Evolutionary conservation across 1,284 basidiomycete species (phyloP), one percentile per base, ranked within the genome.

Genomic region (Pseudomicrostroma phylloplanum): DNA sequence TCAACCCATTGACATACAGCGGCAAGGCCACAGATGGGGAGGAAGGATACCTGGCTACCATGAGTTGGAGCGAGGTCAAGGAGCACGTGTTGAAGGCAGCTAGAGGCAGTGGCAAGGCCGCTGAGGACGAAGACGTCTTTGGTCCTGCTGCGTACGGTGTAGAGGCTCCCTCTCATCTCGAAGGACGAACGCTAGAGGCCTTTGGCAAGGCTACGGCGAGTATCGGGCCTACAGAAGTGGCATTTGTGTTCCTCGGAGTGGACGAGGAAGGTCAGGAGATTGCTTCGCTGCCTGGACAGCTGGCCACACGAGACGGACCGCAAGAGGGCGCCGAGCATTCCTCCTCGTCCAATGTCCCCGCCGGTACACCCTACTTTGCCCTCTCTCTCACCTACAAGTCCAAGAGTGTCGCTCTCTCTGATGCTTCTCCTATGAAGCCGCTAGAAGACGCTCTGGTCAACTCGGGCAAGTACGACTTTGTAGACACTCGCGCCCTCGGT

Each of bases 21-120:
- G 58, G 58, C 21, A 66, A 62, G 46, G 69, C 64, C 17, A 26
- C 61, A 12, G 40, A 71, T 1, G 30, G 30, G 9, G 30, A 36
- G 9, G 30, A 36, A 36, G 67, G 73, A 2, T 30, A 56, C 21
- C 63, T 81, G 25, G 75, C 71, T 12, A 69, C 65, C 0, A 55
- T 81, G 19, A 57, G 49, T 11, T 81, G 78, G 77, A 60, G 71
- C 0, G 66, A 79, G 23, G 75, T 81, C 1, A 65, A 69, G 56
- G 55, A 58, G 21, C 64, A 68, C 15, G 63, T 78, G 4, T 53
- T 67, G 21, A 59, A 54, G 15, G 51, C 25, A 6, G 51, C 21
- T 15, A 17, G 51, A 65, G 1, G 70, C 61, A n/a, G 66, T 72
- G 51, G 60, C 60, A 21, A 12, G 11, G 23, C 23, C 4, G 42